Conservation (phyloP, 2,329 filamentous ascomycete species). For the Juglanconis juglandina region DNA sequence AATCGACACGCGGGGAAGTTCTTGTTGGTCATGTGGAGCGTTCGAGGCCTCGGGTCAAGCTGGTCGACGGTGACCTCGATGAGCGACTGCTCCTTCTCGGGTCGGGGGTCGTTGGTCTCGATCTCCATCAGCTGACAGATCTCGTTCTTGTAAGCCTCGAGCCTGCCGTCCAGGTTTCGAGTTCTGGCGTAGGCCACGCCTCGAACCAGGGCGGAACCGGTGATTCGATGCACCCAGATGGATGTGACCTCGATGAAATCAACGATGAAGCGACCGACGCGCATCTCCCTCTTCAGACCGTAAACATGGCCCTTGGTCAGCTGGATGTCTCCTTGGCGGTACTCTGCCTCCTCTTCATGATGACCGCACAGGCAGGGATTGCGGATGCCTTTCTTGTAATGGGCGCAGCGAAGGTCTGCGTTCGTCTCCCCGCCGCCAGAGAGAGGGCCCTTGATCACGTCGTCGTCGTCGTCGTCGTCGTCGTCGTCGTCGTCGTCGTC, state of each 20-base stretch:
- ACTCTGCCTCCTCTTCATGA: slow-evolving; percentile 5
- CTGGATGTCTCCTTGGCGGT: slow-evolving; percentile 13
- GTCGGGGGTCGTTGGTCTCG: slow-evolving; percentile 32
- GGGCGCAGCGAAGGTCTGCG: neutral
- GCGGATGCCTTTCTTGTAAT: slow-evolving; percentile 9
- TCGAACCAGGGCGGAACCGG: slow-evolving; percentile 35
- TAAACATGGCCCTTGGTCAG: slow-evolving; percentile 18
- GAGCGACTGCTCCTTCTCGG: slow-evolving; percentile 33
- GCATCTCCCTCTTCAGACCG: slow-evolving; percentile 23
- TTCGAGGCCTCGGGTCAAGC: slow-evolving; percentile 36
- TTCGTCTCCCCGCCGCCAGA: neutral
- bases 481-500: too few species aligned
- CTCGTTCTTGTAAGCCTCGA: slow-evolving; percentile 41
- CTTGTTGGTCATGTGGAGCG: slow-evolving; percentile 54
- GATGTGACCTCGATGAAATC: slow-evolving; percentile 34
- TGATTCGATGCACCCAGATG: slow-evolving; percentile 35
- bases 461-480: too few species aligned
- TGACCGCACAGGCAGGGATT: slow-evolving; percentile 13
- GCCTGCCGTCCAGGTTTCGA: slow-evolving; percentile 31
- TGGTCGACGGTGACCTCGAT: slow-evolving; percentile 38
- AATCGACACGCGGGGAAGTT: slow-evolving; percentile 39
- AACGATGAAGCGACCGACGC: slow-evolving; percentile 17
- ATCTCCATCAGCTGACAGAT: slow-evolving; percentile 41
- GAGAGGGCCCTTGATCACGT: neutral
- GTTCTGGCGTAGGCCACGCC: slow-evolving; percentile 38